A percentile compares a stretch with the other conserved stretches of the same genome.
phyloP scores from a whole-genome alignment of 768 basidiomycete genomes.

The Artomyces pyxidatus region DNA sequence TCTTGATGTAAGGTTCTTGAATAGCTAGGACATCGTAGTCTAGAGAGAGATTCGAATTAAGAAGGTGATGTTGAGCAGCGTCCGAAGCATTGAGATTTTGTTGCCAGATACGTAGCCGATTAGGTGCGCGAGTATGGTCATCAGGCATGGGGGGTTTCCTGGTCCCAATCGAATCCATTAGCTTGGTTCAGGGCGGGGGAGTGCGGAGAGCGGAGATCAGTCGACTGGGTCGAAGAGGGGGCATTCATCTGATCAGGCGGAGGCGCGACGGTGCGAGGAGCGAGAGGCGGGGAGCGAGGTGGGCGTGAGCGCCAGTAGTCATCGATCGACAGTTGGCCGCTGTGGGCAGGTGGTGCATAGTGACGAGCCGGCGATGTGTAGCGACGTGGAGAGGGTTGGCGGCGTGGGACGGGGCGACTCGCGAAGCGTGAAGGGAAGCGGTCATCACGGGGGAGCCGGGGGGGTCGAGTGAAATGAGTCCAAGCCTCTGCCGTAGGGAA shows the following conservation, averaged over 20 bases:
- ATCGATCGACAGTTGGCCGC: neutral
- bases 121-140: neutral
- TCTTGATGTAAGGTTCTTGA: neutral
- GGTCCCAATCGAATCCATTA: neutral
- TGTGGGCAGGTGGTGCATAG: neutral
- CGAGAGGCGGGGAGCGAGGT: neutral
- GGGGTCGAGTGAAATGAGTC: conserved; percentile 3
- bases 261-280: neutral
- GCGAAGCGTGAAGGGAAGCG: neutral
- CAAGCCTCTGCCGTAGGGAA: conserved; percentile 15
- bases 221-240: too few relatives aligned
- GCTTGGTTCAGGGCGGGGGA: neutral
- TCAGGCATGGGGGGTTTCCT: neutral
- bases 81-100: neutral
- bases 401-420: too few relatives aligned
- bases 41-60: neutral
- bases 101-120: neutral
- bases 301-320: neutral
- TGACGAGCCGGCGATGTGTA: too few relatives aligned
- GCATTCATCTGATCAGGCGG: too few relatives aligned
- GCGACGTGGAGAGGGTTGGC: neutral
- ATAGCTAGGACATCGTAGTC: neutral
- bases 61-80: neutral
- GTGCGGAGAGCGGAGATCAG: too few relatives aligned
- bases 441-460: too few relatives aligned